phyloP scores from a whole-genome alignment of 1,139 yeast species.

The Diutina siamensis region DNA sequence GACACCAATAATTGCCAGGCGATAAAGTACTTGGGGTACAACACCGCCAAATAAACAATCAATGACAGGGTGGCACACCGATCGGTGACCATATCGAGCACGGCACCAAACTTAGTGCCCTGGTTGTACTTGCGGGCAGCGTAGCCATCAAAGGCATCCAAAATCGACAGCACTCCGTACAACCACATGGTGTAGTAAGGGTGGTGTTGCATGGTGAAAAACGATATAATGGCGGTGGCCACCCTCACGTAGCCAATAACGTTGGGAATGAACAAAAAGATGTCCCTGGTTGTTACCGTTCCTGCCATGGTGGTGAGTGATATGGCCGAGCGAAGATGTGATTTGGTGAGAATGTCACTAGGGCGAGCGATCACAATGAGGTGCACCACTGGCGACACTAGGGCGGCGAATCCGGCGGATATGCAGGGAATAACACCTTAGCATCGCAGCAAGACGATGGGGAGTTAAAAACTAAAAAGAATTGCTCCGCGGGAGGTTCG shows the following conservation, averaged over 20 bases:
- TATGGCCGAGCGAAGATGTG: background rate
- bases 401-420: too few species aligned
- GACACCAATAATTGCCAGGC: conserved; percentile 82
- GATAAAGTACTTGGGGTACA: conserved; percentile 56
- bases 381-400: too few species aligned
- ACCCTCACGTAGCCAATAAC: conserved; percentile 83
- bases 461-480: background rate
- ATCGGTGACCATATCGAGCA: conserved; percentile 97
- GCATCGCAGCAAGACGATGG: too few species aligned
- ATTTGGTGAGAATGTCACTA: background rate
- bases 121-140: conserved; percentile 88
- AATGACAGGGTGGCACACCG: conserved; percentile 92
- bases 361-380: too few species aligned
- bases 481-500: conserved; percentile 6
- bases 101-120: conserved; percentile 90
- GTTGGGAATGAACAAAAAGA: conserved; percentile 78
- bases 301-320: background rate
- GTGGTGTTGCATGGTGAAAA: conserved; percentile 70
- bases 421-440: too few species aligned
- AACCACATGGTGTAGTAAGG: conserved; percentile 67
- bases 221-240: conserved; percentile 67
- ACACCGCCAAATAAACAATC: conserved; percentile 71
- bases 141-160: conserved; percentile 94
- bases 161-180: conserved; percentile 78
- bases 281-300: conserved; percentile 31